Base-by-base conservation (phyloP, 352 stramenopile species). In the Pythium scleroteichum region DNA sequence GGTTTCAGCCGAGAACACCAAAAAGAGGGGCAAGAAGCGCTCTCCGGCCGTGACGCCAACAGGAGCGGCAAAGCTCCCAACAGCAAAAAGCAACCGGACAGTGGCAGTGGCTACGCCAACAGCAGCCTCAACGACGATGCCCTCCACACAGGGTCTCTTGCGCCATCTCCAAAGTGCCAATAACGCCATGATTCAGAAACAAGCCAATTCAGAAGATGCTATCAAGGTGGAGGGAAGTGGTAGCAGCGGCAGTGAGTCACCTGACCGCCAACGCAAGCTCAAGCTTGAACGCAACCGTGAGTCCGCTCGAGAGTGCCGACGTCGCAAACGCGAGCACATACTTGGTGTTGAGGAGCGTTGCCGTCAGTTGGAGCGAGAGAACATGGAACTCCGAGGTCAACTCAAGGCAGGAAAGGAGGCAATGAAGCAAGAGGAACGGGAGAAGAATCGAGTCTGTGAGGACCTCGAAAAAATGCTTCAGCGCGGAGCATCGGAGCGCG, bases 241-340 rank as follows among this genome's bases (percentile, higher is more conserved):
- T 24, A 87, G 75, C 68, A 90, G 79, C 53, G 78, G 82, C 32
- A 83, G 77, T 52, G 80, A 87, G 53, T 69, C 68, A 51, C 76
- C 64, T 23, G 85, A 71, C 49, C 63, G 86, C 19, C 79, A 90
- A 64, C 81, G 83, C 58, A 90, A 89, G 60, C 76, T 90, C 53
- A 92, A 96, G 66, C 77, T 97, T 13, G 90, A 97, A 71, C 91
- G 94, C 56, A 98, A 98, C 76, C 86, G 90, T 23, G 79, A 97
- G 62, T 96, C 82, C 23, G 92, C 90, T 22, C 79, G 92, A 23
- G 90, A 98, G 78, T 97, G 90, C 58, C 78, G 92, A 48, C 73
- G 90, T 27, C 85, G 90, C 53, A 98, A 98, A 72, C 75, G 81
- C 41, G 82, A 95, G 59, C 86, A 95, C 66, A 92, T 95, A 20